Conservation (phyloP, 139 green algal species). For the Chlorella sp. region DNA sequence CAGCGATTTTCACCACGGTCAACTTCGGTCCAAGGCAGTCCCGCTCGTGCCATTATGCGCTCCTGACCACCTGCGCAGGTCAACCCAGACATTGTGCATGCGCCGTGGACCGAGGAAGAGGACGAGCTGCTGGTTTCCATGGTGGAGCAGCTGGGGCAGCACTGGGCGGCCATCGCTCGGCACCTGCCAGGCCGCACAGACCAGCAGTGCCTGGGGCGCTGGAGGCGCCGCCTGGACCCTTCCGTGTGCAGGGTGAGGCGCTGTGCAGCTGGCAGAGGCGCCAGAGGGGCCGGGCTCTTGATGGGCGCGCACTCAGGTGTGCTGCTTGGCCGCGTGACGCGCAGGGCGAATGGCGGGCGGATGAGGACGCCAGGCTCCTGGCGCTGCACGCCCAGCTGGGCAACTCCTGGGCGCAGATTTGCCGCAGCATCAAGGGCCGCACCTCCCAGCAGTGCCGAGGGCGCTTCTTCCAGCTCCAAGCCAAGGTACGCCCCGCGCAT, state of each 20-base stretch:
- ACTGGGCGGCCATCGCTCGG: constrained; percentile 73
- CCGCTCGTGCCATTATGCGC: background rate
- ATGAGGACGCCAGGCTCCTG: constrained; percentile 58
- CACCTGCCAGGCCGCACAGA: constrained; percentile 66
- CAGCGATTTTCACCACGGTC: no score
- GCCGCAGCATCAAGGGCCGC: constrained; percentile 46
- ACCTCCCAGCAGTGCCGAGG: constrained; percentile 81
- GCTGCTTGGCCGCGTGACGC: background rate
- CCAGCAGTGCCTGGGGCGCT: constrained; percentile 90
- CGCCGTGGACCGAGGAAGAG: constrained; percentile 81
- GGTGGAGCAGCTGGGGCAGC: constrained; percentile 45
- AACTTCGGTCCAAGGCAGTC: no score
- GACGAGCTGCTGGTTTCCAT: constrained; percentile 36
- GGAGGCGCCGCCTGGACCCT: constrained; percentile 78
- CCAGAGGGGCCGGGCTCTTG: no score
- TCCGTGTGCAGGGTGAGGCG: constrained; percentile 43
- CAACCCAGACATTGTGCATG: constrained; percentile 74
- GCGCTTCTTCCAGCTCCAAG: constrained; percentile 28
- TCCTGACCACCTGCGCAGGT: constrained; percentile 35
- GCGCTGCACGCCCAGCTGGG: constrained; percentile 46
- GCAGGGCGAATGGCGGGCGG: constrained; percentile 42
- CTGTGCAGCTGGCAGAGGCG: no score
- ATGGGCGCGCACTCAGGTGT: no score
- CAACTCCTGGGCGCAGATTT: constrained; percentile 58
- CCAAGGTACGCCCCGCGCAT: background rate